Evolutionary conservation across 495 filamentous ascomycete species (phyloP).

Genomic region (Lasiosphaeriaceae sp.): DNA sequence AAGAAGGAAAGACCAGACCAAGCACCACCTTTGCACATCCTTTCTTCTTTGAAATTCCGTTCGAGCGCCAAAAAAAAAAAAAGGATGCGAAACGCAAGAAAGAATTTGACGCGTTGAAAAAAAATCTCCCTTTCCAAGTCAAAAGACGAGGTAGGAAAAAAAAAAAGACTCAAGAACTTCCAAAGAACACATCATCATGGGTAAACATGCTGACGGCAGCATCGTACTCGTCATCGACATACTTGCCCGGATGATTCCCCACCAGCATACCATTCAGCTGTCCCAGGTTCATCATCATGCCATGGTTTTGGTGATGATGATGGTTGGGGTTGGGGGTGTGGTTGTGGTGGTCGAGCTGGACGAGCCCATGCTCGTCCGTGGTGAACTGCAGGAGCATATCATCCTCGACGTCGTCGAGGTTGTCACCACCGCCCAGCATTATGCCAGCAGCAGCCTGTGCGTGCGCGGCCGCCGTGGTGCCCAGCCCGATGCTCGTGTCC

Average conservation of each 20-base stretch:
- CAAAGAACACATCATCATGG: constrained; percentile 33
- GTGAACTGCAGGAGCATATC: constrained; percentile 6
- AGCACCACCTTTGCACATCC: too few species aligned
- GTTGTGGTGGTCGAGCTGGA: constrained; percentile 8
- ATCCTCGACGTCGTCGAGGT: constrained; percentile 1
- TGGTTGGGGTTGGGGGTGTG: background rate
- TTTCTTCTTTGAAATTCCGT: too few species aligned
- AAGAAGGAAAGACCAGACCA: too few species aligned
- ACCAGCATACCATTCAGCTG: background rate
- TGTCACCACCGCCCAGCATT: constrained; percentile 14
- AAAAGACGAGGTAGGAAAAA: constrained; percentile 6
- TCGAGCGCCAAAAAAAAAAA: too few species aligned
- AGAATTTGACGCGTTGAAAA: too few species aligned
- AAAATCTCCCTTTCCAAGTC: constrained; percentile 11
- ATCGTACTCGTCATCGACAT: constrained; percentile 13
- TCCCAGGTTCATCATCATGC: too few species aligned
- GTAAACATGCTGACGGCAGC: constrained; percentile 27
- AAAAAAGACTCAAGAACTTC: constrained; percentile 22
- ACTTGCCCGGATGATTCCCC: background rate
- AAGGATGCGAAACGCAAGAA: too few species aligned
- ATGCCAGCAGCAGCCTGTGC: constrained; percentile 17
- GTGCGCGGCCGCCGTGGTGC: constrained; percentile 29
- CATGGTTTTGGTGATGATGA: too few species aligned
- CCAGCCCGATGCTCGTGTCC: constrained; percentile 26
- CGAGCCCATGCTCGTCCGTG: constrained; percentile 9